A percentile compares a stretch with the other conserved stretches of the same genome.
These are phyloP conservation scores for Aspergillus sp. DNA, from an alignment of 2,329 filamentous ascomycete genomes.

Conservation along the genomic window DNA sequence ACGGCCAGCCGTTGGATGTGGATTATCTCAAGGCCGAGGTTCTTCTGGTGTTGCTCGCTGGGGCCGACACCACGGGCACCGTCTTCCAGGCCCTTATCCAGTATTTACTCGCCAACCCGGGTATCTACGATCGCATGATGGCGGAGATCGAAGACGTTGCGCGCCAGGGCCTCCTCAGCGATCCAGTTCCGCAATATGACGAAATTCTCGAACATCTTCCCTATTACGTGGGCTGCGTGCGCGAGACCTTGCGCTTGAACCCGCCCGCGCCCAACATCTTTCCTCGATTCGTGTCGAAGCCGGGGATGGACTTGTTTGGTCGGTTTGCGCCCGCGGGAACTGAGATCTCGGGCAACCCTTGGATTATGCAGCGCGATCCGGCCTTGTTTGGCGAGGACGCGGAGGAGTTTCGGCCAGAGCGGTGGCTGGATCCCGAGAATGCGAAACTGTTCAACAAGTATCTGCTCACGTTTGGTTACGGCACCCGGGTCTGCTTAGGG, in stretches of 20 bases:
- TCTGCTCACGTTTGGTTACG: constrained; percentile 53
- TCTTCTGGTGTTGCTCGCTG: constrained; percentile 52
- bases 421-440: constrained; percentile 41
- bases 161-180: constrained; percentile 28
- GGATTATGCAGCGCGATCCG: constrained; percentile 47
- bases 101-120: constrained; percentile 40
- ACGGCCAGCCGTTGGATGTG: constrained; percentile 48
- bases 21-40: constrained; percentile 57
- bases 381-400: constrained; percentile 43
- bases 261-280: constrained; percentile 55
- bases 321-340: constrained; percentile 41
- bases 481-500: constrained; percentile 49
- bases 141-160: constrained; percentile 45
- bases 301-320: constrained; percentile 40
- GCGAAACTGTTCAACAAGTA: constrained; percentile 48
- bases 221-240: constrained; percentile 53
- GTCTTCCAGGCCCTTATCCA: constrained; percentile 50
- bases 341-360: constrained; percentile 51
- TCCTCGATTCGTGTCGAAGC: constrained; percentile 44
- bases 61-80: constrained; percentile 55
- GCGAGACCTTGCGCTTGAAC: constrained; percentile 52
- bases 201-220: constrained; percentile 45
- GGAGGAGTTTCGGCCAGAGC: constrained; percentile 41
- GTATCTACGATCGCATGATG: constrained; percentile 49
- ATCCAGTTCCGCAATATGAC: constrained; percentile 40